Evolutionary conservation across 177 flowering plant genomes (phyloP), one percentile per base, ranked within the genome.

Genomic region (Vitis hybrid): DNA sequence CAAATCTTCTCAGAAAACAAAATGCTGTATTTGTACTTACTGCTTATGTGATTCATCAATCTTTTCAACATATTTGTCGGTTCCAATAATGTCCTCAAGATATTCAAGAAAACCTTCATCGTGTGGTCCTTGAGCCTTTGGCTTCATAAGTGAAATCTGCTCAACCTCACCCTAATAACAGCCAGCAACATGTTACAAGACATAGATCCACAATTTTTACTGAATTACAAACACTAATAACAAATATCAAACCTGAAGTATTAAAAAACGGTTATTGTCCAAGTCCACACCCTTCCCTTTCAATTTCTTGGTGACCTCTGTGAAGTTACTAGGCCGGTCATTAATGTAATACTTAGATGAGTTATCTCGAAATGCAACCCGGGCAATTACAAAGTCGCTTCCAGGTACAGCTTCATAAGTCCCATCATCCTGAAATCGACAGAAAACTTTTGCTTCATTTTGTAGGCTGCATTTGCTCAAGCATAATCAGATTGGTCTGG

Each of bases 81-180:
- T 95, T 69, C 99, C 99, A 80, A 95, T 93, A 26, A 95, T 95
- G 77, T 95, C 98, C 81, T 95, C 99, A 1, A 93, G 86, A 83
- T 93, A 93, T 79, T 95, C 99, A 57, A 95, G 91, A 78, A 95
- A 95, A 19, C 98, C 98, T 84, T 93, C 97, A 79, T 95, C 98
- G 75, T 95, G 99, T 17, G 89, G 92, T 62, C 97, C 97, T 83
- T 91, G 97, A 14, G 90, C 88, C 80, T 90, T 95, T 8, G 98
- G 99, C 82, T 91, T 95, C 99, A 95, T 95, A 79, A 95, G 69
- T 52, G 99, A 95, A 72, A 95, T 95, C 77, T 95, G 99, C 73
- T 95, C 99, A 55, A 95, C 99, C 81, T 95, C 99, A 49, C 99
- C 99, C 99, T 95, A 78, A 65, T 49, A 67, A 73, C 21, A 69